phyloP scores from a whole-genome alignment of 140 eudicot species.

The Ambrosia hybrid region DNA sequence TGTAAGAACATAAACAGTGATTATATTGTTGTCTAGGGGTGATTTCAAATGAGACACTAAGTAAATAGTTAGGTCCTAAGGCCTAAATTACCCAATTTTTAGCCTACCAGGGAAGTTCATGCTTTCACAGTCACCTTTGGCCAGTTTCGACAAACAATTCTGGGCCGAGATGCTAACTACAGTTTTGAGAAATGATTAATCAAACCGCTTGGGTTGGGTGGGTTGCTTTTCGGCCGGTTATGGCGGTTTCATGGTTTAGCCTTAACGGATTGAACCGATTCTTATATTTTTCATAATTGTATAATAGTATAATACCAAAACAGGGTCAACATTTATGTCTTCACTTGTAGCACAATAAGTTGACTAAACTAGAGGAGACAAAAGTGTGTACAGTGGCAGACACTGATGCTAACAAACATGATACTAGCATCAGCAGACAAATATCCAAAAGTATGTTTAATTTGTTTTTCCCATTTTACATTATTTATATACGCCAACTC shows the following conservation, averaged over 20 bases:
- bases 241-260: too few species aligned
- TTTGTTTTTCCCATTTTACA: background rate
- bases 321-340: background rate
- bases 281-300: too few species aligned
- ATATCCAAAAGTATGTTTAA: slow-evolving; percentile 33
- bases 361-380: slow-evolving; percentile 26
- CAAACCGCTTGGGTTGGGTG: background rate
- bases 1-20: slow-evolving; percentile 22
- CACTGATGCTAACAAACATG: slow-evolving; percentile 24
- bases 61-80: background rate
- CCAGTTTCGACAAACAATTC: background rate
- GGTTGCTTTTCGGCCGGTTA: background rate
- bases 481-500: background rate
- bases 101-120: background rate
- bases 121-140: background rate
- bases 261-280: too few species aligned
- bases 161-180: background rate
- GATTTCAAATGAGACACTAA: background rate
- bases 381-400: slow-evolving; percentile 30
- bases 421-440: slow-evolving; percentile 29
- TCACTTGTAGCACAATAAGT: slow-evolving; percentile 25
- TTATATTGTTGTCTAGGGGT: background rate
- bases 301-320: background rate
- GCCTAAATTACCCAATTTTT: background rate
- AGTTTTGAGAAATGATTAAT: background rate